Evolutionary conservation across 345 rosid species (phyloP).

Genomic region (Populus euphratica): DNA sequence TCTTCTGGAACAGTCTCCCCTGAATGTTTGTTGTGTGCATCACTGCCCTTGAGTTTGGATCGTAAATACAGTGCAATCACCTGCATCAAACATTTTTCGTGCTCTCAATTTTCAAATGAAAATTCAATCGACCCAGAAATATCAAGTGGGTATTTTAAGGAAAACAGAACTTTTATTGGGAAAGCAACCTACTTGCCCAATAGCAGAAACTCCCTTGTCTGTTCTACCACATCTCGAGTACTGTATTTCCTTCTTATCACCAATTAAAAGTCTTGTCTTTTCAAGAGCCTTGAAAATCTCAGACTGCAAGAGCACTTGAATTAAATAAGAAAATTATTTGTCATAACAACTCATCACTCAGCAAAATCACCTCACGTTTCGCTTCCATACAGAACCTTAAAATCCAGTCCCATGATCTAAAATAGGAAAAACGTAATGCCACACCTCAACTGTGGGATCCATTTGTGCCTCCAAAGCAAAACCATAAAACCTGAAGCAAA

Average conservation of each 20-base stretch:
- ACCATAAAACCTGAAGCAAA: slow-evolving; percentile 69
- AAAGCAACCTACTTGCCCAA: slow-evolving; percentile 66
- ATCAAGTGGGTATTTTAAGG: background rate
- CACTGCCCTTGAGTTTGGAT: slow-evolving; percentile 53
- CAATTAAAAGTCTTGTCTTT: slow-evolving; percentile 72
- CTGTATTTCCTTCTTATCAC: slow-evolving; percentile 63
- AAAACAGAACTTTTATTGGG: background rate
- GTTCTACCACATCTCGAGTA: slow-evolving; percentile 97
- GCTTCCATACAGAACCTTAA: background rate
- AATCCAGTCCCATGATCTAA: background rate
- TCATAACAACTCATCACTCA: background rate
- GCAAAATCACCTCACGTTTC: slow-evolving; percentile 1
- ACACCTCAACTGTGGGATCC: slow-evolving; percentile 90
- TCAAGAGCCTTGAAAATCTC: slow-evolving; percentile 84
- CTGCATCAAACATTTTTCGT: slow-evolving; percentile 44
- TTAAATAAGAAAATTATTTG: slow-evolving; percentile 9
- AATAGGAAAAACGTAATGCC: slow-evolving; percentile 5
- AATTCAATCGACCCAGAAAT: background rate
- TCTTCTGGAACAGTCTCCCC: slow-evolving; percentile 26
- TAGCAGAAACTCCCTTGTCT: slow-evolving; percentile 89
- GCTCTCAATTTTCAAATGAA: slow-evolving; percentile 3
- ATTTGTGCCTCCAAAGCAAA: slow-evolving; percentile 87
- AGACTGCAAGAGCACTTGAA: slow-evolving; percentile 48
- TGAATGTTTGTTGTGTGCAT: slow-evolving; percentile 17
- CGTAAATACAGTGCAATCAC: slow-evolving; percentile 75